phyloP scores from a whole-genome alignment of 2,329 filamentous ascomycete genomes.

The Pseudogymnoascus sp. region DNA sequence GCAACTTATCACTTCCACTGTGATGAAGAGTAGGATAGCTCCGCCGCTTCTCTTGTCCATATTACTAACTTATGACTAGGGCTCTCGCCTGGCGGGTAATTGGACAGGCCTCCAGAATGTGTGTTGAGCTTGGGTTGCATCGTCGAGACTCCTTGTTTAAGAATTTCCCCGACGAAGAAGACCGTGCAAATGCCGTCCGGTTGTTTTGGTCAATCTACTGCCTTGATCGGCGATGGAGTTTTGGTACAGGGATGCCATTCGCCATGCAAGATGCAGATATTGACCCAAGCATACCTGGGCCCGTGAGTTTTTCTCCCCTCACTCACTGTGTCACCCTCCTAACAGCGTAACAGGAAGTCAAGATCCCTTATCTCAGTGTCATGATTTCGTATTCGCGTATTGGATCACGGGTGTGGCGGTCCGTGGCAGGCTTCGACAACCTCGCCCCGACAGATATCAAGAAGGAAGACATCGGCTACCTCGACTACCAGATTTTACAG shows the following conservation, averaged over 20 bases:
- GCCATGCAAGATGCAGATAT: slow-evolving; percentile 80
- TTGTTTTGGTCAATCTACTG: slow-evolving; percentile 85
- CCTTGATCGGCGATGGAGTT: slow-evolving; percentile 78
- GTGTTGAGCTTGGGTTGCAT: slow-evolving; percentile 76
- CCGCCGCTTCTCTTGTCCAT: neutral
- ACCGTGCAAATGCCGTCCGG: slow-evolving; percentile 58
- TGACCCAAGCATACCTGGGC: slow-evolving; percentile 68
- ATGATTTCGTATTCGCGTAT: slow-evolving; percentile 83
- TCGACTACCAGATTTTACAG: slow-evolving; percentile 76
- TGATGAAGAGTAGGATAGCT: slow-evolving; percentile 55
- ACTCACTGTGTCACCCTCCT: slow-evolving; percentile 15
- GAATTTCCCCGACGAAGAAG: slow-evolving; percentile 58
- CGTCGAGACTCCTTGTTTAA: slow-evolving; percentile 63
- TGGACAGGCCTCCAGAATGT: slow-evolving; percentile 72
- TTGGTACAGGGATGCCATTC: slow-evolving; percentile 82
- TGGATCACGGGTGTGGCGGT: slow-evolving; percentile 78
- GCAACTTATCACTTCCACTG: slow-evolving; percentile 74
- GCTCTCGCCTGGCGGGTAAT: slow-evolving; percentile 79
- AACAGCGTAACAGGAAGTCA: slow-evolving; percentile 15
- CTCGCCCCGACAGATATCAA: slow-evolving; percentile 42
- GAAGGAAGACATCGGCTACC: slow-evolving; percentile 65
- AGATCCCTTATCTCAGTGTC: slow-evolving; percentile 61
- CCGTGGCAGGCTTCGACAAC: slow-evolving; percentile 61
- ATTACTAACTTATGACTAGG: slow-evolving; percentile 10
- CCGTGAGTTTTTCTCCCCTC: slow-evolving; percentile 45